phyloP scores from a whole-genome alignment of 1,284 basidiomycete species.

The Thelephora terrestris region DNA sequence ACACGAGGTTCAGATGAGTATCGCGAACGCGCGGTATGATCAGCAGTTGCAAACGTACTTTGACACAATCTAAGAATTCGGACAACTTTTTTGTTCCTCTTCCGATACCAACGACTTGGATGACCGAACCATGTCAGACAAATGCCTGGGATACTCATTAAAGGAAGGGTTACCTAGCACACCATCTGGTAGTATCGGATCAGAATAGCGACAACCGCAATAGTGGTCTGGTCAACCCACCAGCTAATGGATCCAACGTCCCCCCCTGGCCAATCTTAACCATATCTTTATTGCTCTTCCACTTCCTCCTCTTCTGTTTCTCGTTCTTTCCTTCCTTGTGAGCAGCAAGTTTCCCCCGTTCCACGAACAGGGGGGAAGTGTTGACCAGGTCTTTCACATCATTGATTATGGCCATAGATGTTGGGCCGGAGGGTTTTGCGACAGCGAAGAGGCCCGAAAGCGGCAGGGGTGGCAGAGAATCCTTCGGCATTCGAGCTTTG shows the following conservation, averaged over 20 bases:
- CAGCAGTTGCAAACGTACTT: constrained; percentile 39
- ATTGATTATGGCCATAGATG: constrained; percentile 89
- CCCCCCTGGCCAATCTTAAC: constrained; percentile 89
- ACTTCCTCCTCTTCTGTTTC: constrained; percentile 19
- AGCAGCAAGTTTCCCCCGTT: constrained; percentile 37
- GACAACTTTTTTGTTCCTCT: constrained; percentile 85
- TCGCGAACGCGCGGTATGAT: constrained; percentile 3
- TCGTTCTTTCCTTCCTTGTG: constrained; percentile 28
- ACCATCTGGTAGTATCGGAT: constrained; percentile 3
- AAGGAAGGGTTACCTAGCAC: constrained; percentile 1
- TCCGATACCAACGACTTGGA: constrained; percentile 79
- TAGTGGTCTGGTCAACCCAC: constrained; percentile 70
- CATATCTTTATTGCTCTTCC: constrained; percentile 24
- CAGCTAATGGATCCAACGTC: constrained; percentile 95
- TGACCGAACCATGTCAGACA: background rate
- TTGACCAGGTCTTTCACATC: constrained; percentile 74
- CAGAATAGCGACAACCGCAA: constrained; percentile 8
- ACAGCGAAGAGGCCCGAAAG: constrained; percentile 78
- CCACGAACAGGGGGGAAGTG: constrained; percentile 75
- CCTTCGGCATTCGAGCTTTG: constrained; percentile 51
- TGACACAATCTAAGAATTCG: constrained; percentile 84
- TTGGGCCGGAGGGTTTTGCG: constrained; percentile 78
- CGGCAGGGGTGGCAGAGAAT: constrained; percentile 41
- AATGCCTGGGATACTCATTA: background rate
- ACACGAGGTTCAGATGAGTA: constrained; percentile 6